These are phyloP conservation scores for Pyrenochaeta sp. DNA, from an alignment of 2,329 filamentous ascomycete species.

Conservation along the genomic window DNA sequence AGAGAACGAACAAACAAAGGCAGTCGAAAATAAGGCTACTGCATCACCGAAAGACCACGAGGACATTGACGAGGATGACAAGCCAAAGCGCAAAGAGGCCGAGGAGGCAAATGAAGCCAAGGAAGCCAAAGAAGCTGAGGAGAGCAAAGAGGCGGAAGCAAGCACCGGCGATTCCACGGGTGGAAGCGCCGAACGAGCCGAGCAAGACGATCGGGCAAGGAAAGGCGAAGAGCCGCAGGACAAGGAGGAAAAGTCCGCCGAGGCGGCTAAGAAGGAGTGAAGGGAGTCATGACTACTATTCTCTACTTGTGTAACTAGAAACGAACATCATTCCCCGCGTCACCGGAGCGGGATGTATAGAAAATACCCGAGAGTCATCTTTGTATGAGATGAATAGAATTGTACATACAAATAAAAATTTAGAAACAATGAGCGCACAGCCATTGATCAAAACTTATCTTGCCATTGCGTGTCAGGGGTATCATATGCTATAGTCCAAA, in stretches of 20 bases:
- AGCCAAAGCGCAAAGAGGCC: conserved; percentile 56
- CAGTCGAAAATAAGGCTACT: conserved; percentile 75
- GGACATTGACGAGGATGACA: conserved; percentile 94
- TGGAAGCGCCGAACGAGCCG: conserved; percentile 43
- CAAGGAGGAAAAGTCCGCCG: conserved; percentile 27
- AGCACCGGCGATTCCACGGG: conserved; percentile 35
- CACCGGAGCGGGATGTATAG: conserved; percentile 15
- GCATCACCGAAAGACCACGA: conserved; percentile 84
- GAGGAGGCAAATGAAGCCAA: conserved; percentile 10
- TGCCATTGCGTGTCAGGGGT: background rate
- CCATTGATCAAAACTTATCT: background rate
- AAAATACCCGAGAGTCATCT: conserved; percentile 26
- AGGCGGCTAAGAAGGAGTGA: conserved; percentile 23
- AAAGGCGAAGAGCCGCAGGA: conserved; percentile 29
- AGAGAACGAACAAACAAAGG: conserved; percentile 90
- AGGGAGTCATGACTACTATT: background rate
- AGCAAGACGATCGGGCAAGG: conserved; percentile 43
- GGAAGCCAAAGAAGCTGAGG: conserved; percentile 30
- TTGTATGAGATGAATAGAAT: conserved; percentile 17
- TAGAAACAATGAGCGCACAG: background rate
- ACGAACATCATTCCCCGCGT: conserved; percentile 14
- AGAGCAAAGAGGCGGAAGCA: conserved; percentile 41
- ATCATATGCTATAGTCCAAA: background rate
- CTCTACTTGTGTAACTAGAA: conserved; percentile 32
- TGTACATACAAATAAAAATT: conserved; percentile 13